Conservation (phyloP, 441 rosid species). For the Biscutella laevigata region DNA sequence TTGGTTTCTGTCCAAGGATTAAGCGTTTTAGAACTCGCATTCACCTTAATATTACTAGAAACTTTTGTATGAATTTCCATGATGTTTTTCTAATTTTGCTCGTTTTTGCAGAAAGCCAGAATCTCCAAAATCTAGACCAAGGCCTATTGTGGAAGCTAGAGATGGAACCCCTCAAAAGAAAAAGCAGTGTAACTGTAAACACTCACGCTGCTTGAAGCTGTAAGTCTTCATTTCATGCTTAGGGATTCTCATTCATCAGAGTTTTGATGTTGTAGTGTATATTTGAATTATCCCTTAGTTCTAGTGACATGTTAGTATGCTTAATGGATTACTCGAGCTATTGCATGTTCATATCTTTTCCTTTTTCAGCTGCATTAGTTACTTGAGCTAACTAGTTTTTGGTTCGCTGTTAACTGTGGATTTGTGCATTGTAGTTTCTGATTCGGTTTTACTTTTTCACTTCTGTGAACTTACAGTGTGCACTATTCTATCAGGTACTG, state of each 20-base stretch:
- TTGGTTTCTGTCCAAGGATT: neutral
- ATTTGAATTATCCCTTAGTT: neutral
- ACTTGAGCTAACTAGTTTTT: neutral
- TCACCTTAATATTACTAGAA: no score
- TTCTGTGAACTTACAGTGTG: neutral
- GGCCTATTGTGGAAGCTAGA: conserved; percentile 56
- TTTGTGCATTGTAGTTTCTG: neutral
- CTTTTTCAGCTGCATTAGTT: neutral
- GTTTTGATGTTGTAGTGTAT: neutral
- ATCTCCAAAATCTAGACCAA: conserved; percentile 72
- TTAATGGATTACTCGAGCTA: no score
- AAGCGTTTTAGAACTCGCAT: neutral
- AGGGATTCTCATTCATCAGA: neutral
- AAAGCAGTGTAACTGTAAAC: conserved; percentile 94
- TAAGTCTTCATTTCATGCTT: conserved; percentile 32
- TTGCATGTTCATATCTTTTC: conserved; percentile 10
- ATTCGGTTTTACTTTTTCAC: neutral
- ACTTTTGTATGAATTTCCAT: no score
- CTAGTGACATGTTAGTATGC: neutral
- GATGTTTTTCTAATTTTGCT: neutral
- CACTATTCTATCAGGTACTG: conserved; percentile 56
- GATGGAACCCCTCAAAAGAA: conserved; percentile 94
- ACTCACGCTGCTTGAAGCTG: conserved; percentile 96
- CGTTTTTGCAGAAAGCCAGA: conserved; percentile 57
- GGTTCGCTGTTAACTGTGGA: neutral